A percentile compares a stretch with the other conserved stretches of the same genome.
These are phyloP conservation scores for Obelidium mucronatum DNA, from an alignment of 192 early-diverging fungal species.

Conservation along the genomic window DNA sequence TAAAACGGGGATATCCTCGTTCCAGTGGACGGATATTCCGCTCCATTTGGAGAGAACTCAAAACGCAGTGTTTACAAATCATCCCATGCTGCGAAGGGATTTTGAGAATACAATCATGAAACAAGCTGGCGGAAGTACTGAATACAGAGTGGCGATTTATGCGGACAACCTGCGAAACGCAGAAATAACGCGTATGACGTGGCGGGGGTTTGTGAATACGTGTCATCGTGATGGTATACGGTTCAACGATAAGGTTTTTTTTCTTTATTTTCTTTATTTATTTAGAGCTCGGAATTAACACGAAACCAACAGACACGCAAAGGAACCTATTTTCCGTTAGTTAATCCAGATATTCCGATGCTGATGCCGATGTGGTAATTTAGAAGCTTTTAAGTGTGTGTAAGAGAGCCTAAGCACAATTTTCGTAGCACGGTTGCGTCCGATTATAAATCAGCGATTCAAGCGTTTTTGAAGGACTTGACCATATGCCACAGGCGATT, in stretches of 20 bases:
- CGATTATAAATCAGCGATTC: constrained; percentile 32
- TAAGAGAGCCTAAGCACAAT: neutral
- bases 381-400: neutral
- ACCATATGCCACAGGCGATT: constrained; percentile 21
- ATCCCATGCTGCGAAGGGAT: constrained; percentile 10
- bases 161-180: constrained; percentile 12
- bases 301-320: constrained; percentile 35
- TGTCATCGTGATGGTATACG: constrained; percentile 18
- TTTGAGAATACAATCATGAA: constrained; percentile 27
- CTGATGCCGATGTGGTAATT: constrained; percentile 34
- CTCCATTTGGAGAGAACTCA: constrained; percentile 35
- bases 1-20: constrained; percentile 13
- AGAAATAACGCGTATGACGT: constrained; percentile 30
- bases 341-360: constrained; percentile 16
- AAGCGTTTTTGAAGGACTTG: constrained; percentile 25
- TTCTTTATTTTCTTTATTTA: neutral
- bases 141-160: constrained; percentile 33
- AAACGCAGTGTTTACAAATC: constrained; percentile 24
- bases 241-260: constrained; percentile 36
- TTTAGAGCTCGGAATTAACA: too few relatives aligned
- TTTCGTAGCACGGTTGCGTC: neutral
- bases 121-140: constrained; percentile 19
- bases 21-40: constrained; percentile 38
- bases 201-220: constrained; percentile 24
- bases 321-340: constrained; percentile 31